phyloP scores from a whole-genome alignment of 2,329 filamentous ascomycete species.

The Xylaria sp. region DNA sequence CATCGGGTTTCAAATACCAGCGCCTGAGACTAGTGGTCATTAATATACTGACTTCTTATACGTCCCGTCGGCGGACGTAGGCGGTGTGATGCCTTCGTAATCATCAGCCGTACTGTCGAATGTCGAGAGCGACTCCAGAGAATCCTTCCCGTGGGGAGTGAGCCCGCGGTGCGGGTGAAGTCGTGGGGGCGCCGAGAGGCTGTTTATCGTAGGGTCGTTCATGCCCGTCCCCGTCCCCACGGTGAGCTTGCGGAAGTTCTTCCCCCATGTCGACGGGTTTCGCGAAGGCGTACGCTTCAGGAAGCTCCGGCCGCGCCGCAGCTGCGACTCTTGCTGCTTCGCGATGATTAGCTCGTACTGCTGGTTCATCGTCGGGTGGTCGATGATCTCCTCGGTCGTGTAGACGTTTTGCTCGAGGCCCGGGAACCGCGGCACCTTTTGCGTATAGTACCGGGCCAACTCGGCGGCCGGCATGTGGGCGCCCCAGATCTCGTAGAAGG shows the following conservation, averaged over 20 bases:
- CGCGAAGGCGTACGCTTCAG: conserved; percentile 39
- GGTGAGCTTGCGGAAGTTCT: conserved; percentile 43
- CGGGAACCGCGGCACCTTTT: conserved; percentile 53
- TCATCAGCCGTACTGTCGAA: conserved; percentile 46
- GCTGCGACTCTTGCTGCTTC: conserved; percentile 42
- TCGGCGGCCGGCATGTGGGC: conserved; percentile 61
- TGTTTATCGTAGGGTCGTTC: conserved; percentile 28
- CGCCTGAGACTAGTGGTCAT: not conserved
- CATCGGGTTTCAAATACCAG: no score
- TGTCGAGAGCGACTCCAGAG: conserved; percentile 48
- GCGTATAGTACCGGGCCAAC: conserved; percentile 59
- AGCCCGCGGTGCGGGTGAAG: conserved; percentile 32
- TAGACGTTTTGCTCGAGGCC: conserved; percentile 53
- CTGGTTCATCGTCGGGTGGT: conserved; percentile 61
- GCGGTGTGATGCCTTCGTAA: conserved; percentile 38
- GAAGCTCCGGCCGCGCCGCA: conserved; percentile 42
- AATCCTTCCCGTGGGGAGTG: conserved; percentile 41
- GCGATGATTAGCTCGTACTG: conserved; percentile 58
- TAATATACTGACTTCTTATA: conserved; percentile 13
- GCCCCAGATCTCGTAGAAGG: conserved; percentile 64
- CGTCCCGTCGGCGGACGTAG: conserved; percentile 31
- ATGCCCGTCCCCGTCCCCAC: conserved; percentile 22
- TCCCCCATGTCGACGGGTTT: conserved; percentile 41
- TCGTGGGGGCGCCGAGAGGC: conserved; percentile 31
- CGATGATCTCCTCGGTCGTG: conserved; percentile 61